Conservation (phyloP, 78 protist species). For the Neovahlkampfia damariscottae region DNA sequence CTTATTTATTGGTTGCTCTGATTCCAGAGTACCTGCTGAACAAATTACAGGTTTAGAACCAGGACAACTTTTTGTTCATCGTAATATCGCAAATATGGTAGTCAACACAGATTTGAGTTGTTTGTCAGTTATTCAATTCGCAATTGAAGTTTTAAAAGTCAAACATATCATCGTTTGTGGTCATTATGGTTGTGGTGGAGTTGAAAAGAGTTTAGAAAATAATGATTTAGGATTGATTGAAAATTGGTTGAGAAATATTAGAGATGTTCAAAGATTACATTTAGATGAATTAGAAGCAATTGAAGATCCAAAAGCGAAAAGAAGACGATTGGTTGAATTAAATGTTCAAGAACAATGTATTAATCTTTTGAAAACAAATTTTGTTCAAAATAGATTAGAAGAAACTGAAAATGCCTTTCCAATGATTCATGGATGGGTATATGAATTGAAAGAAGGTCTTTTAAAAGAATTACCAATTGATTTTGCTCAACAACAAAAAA, state of each 20-base stretch:
- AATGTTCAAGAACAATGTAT: constrained; percentile 60
- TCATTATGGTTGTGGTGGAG: constrained; percentile 80
- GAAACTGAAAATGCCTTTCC: constrained; percentile 37
- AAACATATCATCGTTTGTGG: constrained; percentile 78
- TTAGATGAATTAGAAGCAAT: constrained; percentile 13
- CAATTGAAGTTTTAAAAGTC: constrained; percentile 65
- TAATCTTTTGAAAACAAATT: constrained; percentile 51
- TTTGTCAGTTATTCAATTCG: constrained; percentile 64
- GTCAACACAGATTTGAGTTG: constrained; percentile 56
- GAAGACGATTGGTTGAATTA: constrained; percentile 53
- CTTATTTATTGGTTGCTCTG: constrained; percentile 85
- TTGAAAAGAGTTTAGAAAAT: background rate
- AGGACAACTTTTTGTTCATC: constrained; percentile 77
- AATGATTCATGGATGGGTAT: constrained; percentile 42
- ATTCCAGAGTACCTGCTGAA: constrained; percentile 80
- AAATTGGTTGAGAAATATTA: constrained; percentile 67
- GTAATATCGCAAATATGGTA: constrained; percentile 80
- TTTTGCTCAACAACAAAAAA: too few relatives aligned
- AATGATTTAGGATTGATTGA: constrained; percentile 51
- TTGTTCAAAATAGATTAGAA: constrained; percentile 50
- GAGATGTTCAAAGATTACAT: constrained; percentile 36
- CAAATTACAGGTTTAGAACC: constrained; percentile 40
- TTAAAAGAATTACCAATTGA: constrained; percentile 11
- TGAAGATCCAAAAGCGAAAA: constrained; percentile 7
- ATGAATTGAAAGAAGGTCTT: constrained; percentile 11